phyloP scores from a whole-genome alignment of 2,329 filamentous ascomycete genomes.

The Cyphellophora europaea region DNA sequence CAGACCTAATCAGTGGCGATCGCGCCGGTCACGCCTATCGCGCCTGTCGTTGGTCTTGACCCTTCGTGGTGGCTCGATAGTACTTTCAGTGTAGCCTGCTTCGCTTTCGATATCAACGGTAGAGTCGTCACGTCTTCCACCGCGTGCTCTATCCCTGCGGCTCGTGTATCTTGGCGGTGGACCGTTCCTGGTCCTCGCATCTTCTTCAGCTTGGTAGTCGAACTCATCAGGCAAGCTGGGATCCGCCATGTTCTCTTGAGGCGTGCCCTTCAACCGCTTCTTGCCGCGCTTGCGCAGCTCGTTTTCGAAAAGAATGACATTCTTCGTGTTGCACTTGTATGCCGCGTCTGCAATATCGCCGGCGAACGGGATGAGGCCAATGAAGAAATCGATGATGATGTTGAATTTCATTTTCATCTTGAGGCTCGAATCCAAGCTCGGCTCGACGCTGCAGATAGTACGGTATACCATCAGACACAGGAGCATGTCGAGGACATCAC shows the following conservation, averaged over 20 bases:
- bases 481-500: slow-evolving; percentile 64
- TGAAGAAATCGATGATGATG: slow-evolving; percentile 44
- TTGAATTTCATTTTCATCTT: slow-evolving; percentile 71
- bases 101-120: not conserved
- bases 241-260: slow-evolving; percentile 22
- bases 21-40: not conserved
- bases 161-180: slow-evolving; percentile 15
- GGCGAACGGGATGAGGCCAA: slow-evolving; percentile 43
- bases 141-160: slow-evolving; percentile 6
- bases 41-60: not conserved
- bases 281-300: slow-evolving; percentile 32
- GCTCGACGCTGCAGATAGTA: slow-evolving; percentile 64
- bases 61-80: not conserved
- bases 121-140: not conserved
- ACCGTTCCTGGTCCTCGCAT: slow-evolving; percentile 14
- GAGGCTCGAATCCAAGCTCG: slow-evolving; percentile 52
- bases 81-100: slow-evolving; percentile 1
- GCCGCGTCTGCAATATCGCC: slow-evolving; percentile 38
- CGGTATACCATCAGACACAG: slow-evolving; percentile 68
- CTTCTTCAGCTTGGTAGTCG: slow-evolving; percentile 19
- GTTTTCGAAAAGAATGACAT: slow-evolving; percentile 35
- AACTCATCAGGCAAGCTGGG: slow-evolving; percentile 24
- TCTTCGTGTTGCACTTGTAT: slow-evolving; percentile 40
- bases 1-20: too few species aligned
- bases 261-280: slow-evolving; percentile 22